Conservation (phyloP, 495 filamentous ascomycete species). For the Trichoderma gamsii region DNA sequence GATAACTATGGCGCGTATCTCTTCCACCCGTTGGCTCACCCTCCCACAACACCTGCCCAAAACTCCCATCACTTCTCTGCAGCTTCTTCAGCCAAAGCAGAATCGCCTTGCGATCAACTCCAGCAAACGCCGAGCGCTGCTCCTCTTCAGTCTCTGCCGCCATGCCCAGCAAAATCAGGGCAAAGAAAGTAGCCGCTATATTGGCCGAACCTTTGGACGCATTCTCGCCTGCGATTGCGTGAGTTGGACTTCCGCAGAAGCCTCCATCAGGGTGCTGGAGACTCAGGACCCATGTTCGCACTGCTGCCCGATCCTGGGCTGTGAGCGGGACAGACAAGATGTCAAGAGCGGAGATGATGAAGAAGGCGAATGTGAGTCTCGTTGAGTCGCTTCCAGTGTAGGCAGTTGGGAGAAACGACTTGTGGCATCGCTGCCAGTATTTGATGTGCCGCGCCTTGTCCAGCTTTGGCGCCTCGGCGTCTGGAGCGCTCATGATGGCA, state of each 20-base stretch:
- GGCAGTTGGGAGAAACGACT: conserved; percentile 67
- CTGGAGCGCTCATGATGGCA: conserved; percentile 25
- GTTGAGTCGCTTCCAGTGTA: conserved; percentile 86
- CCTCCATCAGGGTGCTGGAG: conserved; percentile 74
- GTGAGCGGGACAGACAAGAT: conserved; percentile 37
- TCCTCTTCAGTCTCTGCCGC: conserved; percentile 63
- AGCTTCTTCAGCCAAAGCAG: conserved; percentile 67
- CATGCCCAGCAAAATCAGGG: conserved; percentile 66
- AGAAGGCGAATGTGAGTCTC: conserved; percentile 82
- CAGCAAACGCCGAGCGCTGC: conserved; percentile 28
- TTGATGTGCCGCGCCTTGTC: conserved; percentile 71
- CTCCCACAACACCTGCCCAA: conserved; percentile 65
- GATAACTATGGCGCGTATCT: conserved; percentile 84
- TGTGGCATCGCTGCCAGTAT: conserved; percentile 89
- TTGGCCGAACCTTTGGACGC: conserved; percentile 63
- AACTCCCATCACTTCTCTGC: conserved; percentile 82
- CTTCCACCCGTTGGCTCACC: conserved; percentile 62
- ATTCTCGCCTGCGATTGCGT: conserved; percentile 32
- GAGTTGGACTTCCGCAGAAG: conserved; percentile 69
- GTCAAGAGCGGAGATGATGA: conserved; percentile 52
- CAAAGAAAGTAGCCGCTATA: conserved; percentile 82
- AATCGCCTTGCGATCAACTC: conserved; percentile 61
- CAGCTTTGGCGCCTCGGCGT: conserved; percentile 40
- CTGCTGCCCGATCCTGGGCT: conserved; percentile 26
- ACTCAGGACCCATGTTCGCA: conserved; percentile 51